Evolutionary conservation across 2,329 filamentous ascomycete species (phyloP), one percentile per base, ranked within the genome.

Genomic region (Phialophora verrucosa): DNA sequence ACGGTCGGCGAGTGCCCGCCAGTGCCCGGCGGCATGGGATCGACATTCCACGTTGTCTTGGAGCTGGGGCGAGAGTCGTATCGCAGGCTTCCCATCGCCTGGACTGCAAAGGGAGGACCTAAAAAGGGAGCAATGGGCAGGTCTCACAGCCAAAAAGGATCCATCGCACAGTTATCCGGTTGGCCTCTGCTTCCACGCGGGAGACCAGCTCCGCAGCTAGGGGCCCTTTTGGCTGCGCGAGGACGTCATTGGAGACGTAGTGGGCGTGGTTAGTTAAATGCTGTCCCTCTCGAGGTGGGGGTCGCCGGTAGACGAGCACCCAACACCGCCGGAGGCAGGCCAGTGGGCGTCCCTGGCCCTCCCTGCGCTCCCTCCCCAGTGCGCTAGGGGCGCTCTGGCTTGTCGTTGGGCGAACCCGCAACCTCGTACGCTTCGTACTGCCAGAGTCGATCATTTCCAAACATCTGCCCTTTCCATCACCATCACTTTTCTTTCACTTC

Each of bases 381-480:
- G 44, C 11, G 14, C 38, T 44, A 44, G 14, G 35, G 35, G 17
- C 38, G 38, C 38, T 11, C 38, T n/a, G 38, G 38, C 44, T 61
- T 53, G 29, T 58, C n/a, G 55, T 58, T 58, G 31, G 32, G 55
- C 55, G 57, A 47, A 31, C 47, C 27, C 38, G 38, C 38, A 44
- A 44, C 38, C n/a, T 61, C 31, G 59, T 61, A 61, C 59, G 59
- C 35, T 32, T 61, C 59, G 59, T 61, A 61, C 59, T 32, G 51
- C 29, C 20, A 23, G 20, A 51, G 59, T 61, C 49, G 59, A 61
- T 61, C 59, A 51, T 51, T 53, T 47, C 47, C 59, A 61, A 53
- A 51, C 49, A 23, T 61, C 35, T 51, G 59, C 47, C n/a, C 49
- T 27, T 38, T 61, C 44, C 59, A 61, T 47, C 49, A n/a, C 29